A percentile compares a stretch with the other conserved stretches of the same genome.
phyloP scores from a whole-genome alignment of 768 basidiomycete genomes.

The Candolleomyces efflorescens region DNA sequence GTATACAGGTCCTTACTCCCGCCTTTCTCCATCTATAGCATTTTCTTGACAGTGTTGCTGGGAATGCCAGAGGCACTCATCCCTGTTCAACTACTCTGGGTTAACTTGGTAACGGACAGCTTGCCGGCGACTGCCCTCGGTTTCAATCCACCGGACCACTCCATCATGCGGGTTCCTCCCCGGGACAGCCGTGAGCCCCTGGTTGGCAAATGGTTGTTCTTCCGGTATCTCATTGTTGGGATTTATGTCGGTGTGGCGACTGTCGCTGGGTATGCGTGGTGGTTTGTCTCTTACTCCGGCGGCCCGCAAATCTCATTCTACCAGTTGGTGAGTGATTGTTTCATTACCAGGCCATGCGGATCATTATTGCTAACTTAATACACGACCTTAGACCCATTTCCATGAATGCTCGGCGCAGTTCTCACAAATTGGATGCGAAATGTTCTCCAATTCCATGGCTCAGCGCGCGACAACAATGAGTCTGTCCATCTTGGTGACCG shows the following conservation, averaged over 20 bases:
- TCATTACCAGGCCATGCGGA: not conserved
- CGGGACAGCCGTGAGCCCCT: constrained; percentile 88
- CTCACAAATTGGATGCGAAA: constrained; percentile 90
- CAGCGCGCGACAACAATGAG: constrained; percentile 93
- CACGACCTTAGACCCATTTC: constrained; percentile 75
- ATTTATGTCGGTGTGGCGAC: constrained; percentile 93
- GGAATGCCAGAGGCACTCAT: constrained; percentile 99
- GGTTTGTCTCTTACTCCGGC: constrained; percentile 89
- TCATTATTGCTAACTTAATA: not conserved
- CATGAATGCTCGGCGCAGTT: constrained; percentile 83
- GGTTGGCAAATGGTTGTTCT: constrained; percentile 90
- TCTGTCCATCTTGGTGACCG: constrained; percentile 90
- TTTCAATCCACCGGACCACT: constrained; percentile 95
- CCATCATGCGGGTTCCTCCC: constrained; percentile 95
- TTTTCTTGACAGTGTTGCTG: constrained; percentile 94
- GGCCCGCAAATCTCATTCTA: constrained; percentile 94
- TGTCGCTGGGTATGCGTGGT: constrained; percentile 98
- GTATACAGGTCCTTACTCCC: constrained; percentile 15
- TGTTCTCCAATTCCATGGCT: constrained; percentile 89
- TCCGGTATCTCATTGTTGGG: constrained; percentile 93
- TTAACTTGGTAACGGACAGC: constrained; percentile 96
- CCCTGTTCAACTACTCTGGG: constrained; percentile 97
- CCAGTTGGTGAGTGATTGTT: constrained; percentile 67
- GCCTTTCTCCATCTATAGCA: constrained; percentile 35
- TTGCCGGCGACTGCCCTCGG: constrained; percentile 95